Base-by-base conservation (phyloP, 371 early-diverging fungal genomes). In the Lichtheimia hyalospora region DNA sequence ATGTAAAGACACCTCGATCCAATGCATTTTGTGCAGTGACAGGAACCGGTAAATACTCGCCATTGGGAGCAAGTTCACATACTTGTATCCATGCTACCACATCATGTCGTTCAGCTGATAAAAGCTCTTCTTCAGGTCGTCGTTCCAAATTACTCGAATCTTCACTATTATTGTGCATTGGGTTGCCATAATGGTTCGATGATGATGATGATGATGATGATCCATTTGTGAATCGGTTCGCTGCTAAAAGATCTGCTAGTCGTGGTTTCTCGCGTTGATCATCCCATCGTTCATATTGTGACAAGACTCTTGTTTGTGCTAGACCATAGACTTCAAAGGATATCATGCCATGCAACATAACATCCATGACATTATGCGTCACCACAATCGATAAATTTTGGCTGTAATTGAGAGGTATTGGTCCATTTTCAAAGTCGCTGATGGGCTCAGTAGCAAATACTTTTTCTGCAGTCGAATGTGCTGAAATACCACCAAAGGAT, bases 41-140 rank as follows among this genome's bases (percentile, higher is more conserved):
- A 4, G 88, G 88, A 24, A 89, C 92, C 1, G 85, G 83, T 55
- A 79, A 78, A 71, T 93, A 93, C 3, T 83, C 81, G 3, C 95
- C 95, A 40, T 85, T 77, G 0, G 84, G 70, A 5, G 79, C 83
- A n/a, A 88, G 66, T 48, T 92, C 92, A 42, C 84, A 81, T 28
- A 91, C 67, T 51, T 89, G 88, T 5, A 90, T 67, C 84, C 89
- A 88, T 12, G 87, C 77, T 12, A 85, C 60, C 1, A 92, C 68
- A 69, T 91, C 90, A 55, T 92, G 92, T 4, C 82, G 78, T 58
- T 89, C 89, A n/a, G 81, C 79, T 8, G 48, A 61, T 44, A 67
- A 61, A 18, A 87, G 68, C 46, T 85, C 90, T 53, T 90, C 89
- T 68, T 87, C 85, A 2, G 86, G 77, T 49, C 83, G 71, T 24